Evolutionary conservation across 2,329 filamentous ascomycete species (phyloP), one percentile per base, ranked within the genome.

Genomic region (Xylariaceae sp.): DNA sequence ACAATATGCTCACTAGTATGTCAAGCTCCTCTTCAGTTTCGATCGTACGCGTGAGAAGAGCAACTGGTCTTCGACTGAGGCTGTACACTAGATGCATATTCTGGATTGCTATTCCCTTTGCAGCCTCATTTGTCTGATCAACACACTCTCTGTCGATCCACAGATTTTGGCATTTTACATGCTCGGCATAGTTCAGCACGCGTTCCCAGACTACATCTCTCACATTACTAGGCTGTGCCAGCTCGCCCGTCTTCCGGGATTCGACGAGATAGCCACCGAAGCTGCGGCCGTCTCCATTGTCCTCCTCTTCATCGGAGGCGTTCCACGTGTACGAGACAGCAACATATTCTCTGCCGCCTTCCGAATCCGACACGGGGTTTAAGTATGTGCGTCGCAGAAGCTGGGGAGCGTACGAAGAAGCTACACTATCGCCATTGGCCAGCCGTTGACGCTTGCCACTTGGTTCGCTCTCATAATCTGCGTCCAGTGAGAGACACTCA

Each of bases 41-140:
- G 23, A 62, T 55, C 12, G 45, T 29, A 34, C 52, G 53, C 34
- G 58, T 59, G 22, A 62, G 56, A 29, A 62, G 57, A 37, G 59
- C 59, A 20, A 62, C 45, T 20, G 59, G 57, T 23, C 38, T 45
- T 40, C 44, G 39, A 46, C 57, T 59, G 39, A 59, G 50, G 37
- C 48, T 54, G 44, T 62, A 62, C 40, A 62, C 59, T 25, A 61
- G 38, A 44, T 62, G 59, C 59, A 62, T 62, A 37, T 56, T 61
- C 40, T 62, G 59, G 27, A 62, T 60, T 23, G 58, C 59, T 8
- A 49, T 48, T 35, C 58, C 55, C 41, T 61, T 54, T 39, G 57
- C 56, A 12, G 48, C 52, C 38, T 48, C 40, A 22, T 62, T 46
- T 1, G 55, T 48, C 42, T 61, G 59, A 32, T 62, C 54, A 36